Base-by-base conservation (phyloP, 495 filamentous ascomycete genomes). In the Tetracladium setigerum region DNA sequence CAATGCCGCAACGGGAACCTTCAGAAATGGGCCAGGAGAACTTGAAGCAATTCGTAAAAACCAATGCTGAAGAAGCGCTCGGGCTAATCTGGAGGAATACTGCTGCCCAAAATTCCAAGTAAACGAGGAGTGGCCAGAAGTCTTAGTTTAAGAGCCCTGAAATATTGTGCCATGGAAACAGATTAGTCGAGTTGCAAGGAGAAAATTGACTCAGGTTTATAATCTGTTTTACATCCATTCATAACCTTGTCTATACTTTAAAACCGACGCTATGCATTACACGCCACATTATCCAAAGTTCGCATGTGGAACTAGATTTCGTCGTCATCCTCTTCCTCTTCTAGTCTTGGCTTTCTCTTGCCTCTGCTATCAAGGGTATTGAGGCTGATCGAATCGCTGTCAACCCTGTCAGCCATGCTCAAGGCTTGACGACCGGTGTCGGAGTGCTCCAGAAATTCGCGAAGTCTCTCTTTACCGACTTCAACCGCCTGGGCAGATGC, bases 401-500 rank as follows among this genome's bases (percentile, higher is more conserved):
- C 64, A 19, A 34, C 34, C 38, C 60, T 49, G 16, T 67, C 60
- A 2, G 74, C 74, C 84, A 91, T 84, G 19, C 77, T 83, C 60
- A 94, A 77, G 8, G 87, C 87, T 56, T 87, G 82, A 41, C 88
- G 67, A 3, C 86, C 89, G 6, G 82, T 84, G 52, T 94, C 86
- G 10, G 81, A 83, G 35, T 73, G 78, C 68, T 87, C 86, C 45
- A 96, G 67, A 59, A 95, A 95, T 27, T 94, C 87, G 17, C 90
- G 77, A 41, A 96, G 74, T 49, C 81, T 81, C 64, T 89, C 84
- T 71, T 94, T 95, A 55, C 84, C 87, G 52, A 96, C 85, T 45
- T 91, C 87, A 13, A 95, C 46, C 1, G 84, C 94, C 66, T 97
- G 92, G 52, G 78, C 73, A 12, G 79, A 79, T 13, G 94, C 94